These are phyloP conservation scores for Cynanchum wilfordii DNA, from an alignment of 257 asterid genomes.

Conservation along the genomic window DNA sequence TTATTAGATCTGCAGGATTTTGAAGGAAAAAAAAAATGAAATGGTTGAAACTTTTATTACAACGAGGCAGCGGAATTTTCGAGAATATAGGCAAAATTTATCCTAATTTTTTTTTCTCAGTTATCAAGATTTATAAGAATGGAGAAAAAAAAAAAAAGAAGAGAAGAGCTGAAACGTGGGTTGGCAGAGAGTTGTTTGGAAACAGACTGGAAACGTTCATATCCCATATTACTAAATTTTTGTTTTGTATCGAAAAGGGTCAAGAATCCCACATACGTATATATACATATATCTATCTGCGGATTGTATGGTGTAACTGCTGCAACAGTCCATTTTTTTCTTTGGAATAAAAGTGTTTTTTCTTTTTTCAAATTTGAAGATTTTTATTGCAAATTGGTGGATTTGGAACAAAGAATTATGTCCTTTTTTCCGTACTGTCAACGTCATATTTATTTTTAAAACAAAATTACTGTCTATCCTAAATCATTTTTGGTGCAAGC, in stretches of 20 bases:
- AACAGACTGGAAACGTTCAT: conserved; percentile 52
- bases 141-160: neutral
- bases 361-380: neutral
- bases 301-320: conserved; percentile 30
- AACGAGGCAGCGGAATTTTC: conserved; percentile 10
- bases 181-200: conserved; percentile 30
- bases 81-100: conserved; percentile 1
- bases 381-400: too few species aligned
- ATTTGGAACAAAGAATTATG: too few species aligned
- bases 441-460: too few species aligned
- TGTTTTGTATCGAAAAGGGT: conserved; percentile 22
- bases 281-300: conserved; percentile 18
- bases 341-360: neutral
- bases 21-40: conserved; percentile 4
- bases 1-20: conserved; percentile 43
- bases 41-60: neutral
- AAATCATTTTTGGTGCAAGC: too few species aligned
- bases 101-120: neutral
- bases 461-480: too few species aligned
- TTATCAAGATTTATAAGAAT: conserved; percentile 9
- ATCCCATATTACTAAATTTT: conserved; percentile 14
- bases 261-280: conserved; percentile 30
- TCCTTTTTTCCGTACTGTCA: too few species aligned
- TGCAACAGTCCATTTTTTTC: conserved; percentile 2
- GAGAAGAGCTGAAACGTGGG: conserved; percentile 21